Percentiles rank a stretch among this genome's conserved stretches.
These are phyloP conservation scores for Alternaria ethzedia DNA, from an alignment of 2,329 filamentous ascomycete species.

Conservation along the genomic window DNA sequence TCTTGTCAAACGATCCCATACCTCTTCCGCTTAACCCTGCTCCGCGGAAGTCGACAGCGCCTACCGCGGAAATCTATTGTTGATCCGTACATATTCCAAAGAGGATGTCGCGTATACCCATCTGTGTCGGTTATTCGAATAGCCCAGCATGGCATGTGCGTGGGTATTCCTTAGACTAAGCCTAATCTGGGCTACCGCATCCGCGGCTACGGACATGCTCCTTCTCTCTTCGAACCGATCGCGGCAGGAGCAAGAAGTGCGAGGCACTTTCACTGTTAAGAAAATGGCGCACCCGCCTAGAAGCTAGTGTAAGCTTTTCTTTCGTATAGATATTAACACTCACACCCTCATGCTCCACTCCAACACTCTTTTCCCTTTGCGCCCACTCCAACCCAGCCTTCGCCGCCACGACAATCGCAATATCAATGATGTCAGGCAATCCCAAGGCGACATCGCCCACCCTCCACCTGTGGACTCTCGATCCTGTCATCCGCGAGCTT, in stretches of 20 bases:
- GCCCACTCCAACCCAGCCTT: background rate
- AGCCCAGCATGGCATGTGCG: too few relatives aligned
- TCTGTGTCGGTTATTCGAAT: background rate
- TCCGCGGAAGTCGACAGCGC: background rate
- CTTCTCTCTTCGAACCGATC: background rate
- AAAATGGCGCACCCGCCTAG: accelerated
- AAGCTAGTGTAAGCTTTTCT: background rate
- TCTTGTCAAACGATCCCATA: background rate
- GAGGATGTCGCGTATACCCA: background rate
- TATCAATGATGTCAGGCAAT: background rate
- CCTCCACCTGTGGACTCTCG: background rate
- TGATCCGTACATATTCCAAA: background rate
- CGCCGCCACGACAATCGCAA: background rate
- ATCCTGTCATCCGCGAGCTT: background rate
- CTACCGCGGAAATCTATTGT: background rate
- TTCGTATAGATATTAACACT: background rate
- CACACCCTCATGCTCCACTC: background rate
- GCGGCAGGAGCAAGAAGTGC: background rate
- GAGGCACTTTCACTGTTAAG: too few relatives aligned
- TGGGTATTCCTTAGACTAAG: too few relatives aligned
- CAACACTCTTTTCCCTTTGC: background rate
- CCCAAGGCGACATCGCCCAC: background rate
- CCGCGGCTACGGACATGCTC: background rate
- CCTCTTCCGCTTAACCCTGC: background rate
- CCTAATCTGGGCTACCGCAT: too few relatives aligned